Percentiles rank a stretch among this genome's conserved stretches.
These are phyloP conservation scores for Pythium coloratum DNA, from an alignment of 352 stramenopile species.

Conservation along the genomic window DNA sequence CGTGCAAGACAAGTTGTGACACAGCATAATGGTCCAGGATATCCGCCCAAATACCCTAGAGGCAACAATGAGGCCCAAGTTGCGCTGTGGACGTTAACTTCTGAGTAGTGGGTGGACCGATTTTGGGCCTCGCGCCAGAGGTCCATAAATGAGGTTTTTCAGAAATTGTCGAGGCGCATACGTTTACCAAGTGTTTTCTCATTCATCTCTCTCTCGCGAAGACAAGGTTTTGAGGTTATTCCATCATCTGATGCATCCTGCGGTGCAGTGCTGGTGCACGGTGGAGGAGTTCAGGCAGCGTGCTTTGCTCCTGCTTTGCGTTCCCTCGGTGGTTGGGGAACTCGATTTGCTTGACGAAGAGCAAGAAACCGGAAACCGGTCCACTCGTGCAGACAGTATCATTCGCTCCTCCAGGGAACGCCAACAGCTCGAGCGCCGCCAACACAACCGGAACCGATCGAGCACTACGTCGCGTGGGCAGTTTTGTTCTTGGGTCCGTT, in stretches of 20 bases:
- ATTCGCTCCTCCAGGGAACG: background rate
- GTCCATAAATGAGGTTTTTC: slow-evolving; percentile 8
- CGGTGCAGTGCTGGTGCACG: slow-evolving; percentile 11
- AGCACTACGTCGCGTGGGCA: background rate
- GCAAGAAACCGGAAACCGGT: too few relatives aligned
- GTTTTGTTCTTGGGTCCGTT: background rate
- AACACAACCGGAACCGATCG: background rate
- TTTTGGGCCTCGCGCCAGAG: background rate
- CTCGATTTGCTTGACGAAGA: background rate
- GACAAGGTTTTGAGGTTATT: slow-evolving; percentile 27
- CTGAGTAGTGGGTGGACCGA: background rate
- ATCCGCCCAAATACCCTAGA: too few relatives aligned
- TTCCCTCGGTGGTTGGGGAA: slow-evolving; percentile 26
- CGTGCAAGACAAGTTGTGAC: background rate
- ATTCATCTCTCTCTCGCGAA: background rate
- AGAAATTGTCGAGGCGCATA: background rate
- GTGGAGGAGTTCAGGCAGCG: slow-evolving; percentile 19
- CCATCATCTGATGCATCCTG: background rate
- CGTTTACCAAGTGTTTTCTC: background rate
- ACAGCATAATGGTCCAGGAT: background rate
- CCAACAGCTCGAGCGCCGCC: background rate
- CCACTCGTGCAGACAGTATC: too few relatives aligned
- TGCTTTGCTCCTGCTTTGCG: slow-evolving; percentile 14
- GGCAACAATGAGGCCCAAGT: too few relatives aligned
- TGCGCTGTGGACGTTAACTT: background rate